Conservation (phyloP, 2,329 filamentous ascomycete species). For the Trichoderma sp. region DNA sequence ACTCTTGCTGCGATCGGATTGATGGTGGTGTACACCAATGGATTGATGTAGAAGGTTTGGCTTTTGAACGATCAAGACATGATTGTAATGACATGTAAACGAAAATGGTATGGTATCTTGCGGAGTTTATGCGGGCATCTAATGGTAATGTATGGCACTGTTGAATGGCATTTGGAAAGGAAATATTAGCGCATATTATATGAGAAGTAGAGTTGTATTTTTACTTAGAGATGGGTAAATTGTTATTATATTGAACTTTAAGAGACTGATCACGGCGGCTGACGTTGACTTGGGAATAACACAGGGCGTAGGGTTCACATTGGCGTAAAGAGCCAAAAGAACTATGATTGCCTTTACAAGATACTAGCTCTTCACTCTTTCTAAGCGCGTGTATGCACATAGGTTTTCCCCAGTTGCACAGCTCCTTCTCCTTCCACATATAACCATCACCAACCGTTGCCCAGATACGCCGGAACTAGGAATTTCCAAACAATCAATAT, state of each 20-base stretch:
- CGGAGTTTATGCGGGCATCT: not conserved
- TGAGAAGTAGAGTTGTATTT: not conserved
- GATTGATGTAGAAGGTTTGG: not conserved
- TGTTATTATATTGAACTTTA: not conserved
- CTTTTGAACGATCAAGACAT: not conserved
- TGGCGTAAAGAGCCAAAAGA: not conserved
- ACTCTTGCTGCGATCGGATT: not conserved
- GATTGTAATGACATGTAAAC: not conserved
- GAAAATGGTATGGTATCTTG: not conserved
- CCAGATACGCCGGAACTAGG: not conserved
- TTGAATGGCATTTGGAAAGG: not conserved
- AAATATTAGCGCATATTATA: not conserved
- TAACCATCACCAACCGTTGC: not conserved
- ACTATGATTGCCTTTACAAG: too few species aligned
- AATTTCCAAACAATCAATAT: not conserved
- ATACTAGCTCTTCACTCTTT: not conserved
- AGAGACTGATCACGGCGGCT: not conserved
- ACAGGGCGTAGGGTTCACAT: not conserved
- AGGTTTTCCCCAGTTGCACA: not conserved
- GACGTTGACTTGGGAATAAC: not conserved
- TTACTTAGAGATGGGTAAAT: not conserved
- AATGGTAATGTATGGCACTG: not conserved
- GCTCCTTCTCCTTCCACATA: not conserved
- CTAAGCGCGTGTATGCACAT: not conserved
- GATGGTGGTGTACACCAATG: not conserved